A percentile compares a stretch with the other conserved stretches of the same genome.
Evolutionary conservation across 257 asterid genomes (phyloP).

Genomic region (Rehmannia glutinosa): DNA sequence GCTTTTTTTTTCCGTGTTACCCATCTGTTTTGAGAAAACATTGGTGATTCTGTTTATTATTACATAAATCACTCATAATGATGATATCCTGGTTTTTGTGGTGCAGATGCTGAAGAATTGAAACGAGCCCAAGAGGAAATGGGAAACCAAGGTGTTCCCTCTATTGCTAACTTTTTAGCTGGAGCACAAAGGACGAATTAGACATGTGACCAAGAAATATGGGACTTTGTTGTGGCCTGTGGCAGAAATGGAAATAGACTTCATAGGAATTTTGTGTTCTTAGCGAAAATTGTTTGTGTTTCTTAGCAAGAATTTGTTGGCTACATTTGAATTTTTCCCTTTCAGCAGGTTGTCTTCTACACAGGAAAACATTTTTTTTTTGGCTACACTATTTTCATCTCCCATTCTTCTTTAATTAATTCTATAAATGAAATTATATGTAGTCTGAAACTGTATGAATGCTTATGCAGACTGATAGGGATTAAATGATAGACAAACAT

Average conservation of each 20-base stretch:
- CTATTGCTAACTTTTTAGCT: conserved; percentile 62
- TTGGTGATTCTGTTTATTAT: too few relatives aligned
- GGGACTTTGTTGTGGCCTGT: neutral
- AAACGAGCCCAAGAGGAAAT: conserved; percentile 95
- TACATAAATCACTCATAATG: too few relatives aligned
- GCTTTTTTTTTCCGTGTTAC: too few relatives aligned
- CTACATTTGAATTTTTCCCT: conserved; percentile 2
- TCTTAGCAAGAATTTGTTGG: neutral
- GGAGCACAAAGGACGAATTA: conserved; percentile 79
- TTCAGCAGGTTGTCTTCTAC: neutral
- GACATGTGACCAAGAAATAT: conserved; percentile 6
- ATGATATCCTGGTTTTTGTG: conserved; percentile 1
- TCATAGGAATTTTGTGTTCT: neutral
- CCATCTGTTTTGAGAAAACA: too few relatives aligned
- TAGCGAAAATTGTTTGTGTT: neutral
- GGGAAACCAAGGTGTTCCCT: conserved; percentile 94
- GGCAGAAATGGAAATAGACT: neutral
- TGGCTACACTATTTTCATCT: too few relatives aligned
- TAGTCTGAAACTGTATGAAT: neutral
- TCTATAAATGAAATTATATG: too few relatives aligned
- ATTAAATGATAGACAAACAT: too few relatives aligned
- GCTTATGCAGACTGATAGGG: too few relatives aligned
- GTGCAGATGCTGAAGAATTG: conserved; percentile 83
- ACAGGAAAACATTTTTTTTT: neutral
- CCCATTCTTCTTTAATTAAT: too few relatives aligned